Percentiles rank a stretch among this genome's conserved stretches.
Conservation (phyloP, 202 grass and related monocot genomes). For the Schoenoplectus triqueter region DNA sequence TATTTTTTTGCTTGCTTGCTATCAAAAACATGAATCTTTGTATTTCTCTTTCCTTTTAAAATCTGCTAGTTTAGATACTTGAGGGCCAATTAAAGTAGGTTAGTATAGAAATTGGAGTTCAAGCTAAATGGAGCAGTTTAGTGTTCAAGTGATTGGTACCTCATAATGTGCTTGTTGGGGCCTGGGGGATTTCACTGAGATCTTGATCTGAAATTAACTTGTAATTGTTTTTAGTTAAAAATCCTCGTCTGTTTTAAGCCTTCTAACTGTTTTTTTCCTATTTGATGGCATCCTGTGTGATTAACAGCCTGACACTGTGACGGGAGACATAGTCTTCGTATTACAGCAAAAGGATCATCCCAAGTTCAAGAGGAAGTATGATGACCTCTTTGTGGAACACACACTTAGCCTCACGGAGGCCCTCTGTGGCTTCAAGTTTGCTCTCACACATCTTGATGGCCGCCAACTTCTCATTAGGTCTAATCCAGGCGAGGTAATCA, state of each 20-base stretch:
- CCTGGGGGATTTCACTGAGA: background rate
- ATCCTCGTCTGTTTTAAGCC: background rate
- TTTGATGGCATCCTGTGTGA: conserved; percentile 4
- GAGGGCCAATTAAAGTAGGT: background rate
- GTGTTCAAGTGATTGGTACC: background rate
- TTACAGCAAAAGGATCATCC: conserved; percentile 86
- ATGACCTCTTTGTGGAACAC: conserved; percentile 79
- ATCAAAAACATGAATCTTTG: background rate
- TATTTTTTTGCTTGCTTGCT: background rate
- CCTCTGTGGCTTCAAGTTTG: conserved; percentile 86
- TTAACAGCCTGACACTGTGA: conserved; percentile 82
- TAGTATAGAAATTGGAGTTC: background rate
- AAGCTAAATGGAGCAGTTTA: background rate
- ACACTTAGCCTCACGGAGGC: conserved; percentile 82
- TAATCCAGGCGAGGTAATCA: conserved; percentile 81
- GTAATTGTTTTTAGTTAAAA: background rate
- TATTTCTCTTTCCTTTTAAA: background rate
- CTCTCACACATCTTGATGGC: conserved; percentile 86
- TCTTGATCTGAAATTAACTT: background rate
- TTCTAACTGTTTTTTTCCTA: background rate
- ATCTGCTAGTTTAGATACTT: background rate
- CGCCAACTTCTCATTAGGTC: conserved; percentile 90
- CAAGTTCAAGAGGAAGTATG: conserved; percentile 87
- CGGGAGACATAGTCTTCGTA: conserved; percentile 88
- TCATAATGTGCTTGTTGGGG: background rate